phyloP scores from a whole-genome alignment of 169 alveolate species.

The Perkinsus olseni region DNA sequence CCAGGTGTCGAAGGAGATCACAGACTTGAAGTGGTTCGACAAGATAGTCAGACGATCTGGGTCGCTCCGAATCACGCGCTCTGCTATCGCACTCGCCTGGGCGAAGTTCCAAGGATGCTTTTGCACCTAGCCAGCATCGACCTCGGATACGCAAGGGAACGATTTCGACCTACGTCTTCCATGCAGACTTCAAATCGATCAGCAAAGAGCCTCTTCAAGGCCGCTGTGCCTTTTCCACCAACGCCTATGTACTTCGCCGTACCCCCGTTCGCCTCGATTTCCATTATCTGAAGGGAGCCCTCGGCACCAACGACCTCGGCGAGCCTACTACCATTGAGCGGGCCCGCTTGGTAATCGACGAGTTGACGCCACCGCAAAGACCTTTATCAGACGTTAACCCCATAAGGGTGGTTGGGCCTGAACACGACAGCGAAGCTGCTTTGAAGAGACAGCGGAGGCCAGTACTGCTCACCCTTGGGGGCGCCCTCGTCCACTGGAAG shows the following conservation, averaged over 20 bases:
- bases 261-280: slow-evolving; percentile 16
- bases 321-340: slow-evolving; percentile 17
- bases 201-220: slow-evolving; percentile 42
- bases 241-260: slow-evolving; percentile 28
- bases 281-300: slow-evolving; percentile 23
- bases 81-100: slow-evolving; percentile 44
- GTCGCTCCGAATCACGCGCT: slow-evolving; percentile 47
- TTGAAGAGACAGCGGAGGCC: not conserved
- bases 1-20: slow-evolving; percentile 60
- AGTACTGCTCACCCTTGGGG: not conserved
- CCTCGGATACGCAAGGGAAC: slow-evolving; percentile 22
- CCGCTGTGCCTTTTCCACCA: slow-evolving; percentile 49
- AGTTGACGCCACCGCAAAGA: slow-evolving; percentile 70
- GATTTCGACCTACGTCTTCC: slow-evolving; percentile 23
- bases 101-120: slow-evolving; percentile 55
- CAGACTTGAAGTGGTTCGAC: slow-evolving; percentile 68
- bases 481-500: not conserved
- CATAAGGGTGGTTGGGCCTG: slow-evolving; percentile 12
- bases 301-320: slow-evolving; percentile 8
- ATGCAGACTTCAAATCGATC: slow-evolving; percentile 37
- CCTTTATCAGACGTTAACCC: slow-evolving; percentile 55
- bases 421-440: not conserved
- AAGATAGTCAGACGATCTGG: slow-evolving; percentile 51
- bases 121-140: slow-evolving; percentile 22
- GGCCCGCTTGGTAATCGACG: slow-evolving; percentile 47